Evolutionary conservation across 306 rosid genomes (phyloP).

Genomic region (cucumber (Cucumis sativus)): Cucumber_9930_V3 NC_026658.2:21097001-21097500

Average conservation of each 20-base stretch:
- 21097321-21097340: slow-evolving; percentile 13
- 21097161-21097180: slow-evolving; percentile 85
- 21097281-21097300: background rate
- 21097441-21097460: too few relatives aligned
- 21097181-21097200: slow-evolving; percentile 23
- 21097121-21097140: background rate
- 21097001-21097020: too few relatives aligned
- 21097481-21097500: too few relatives aligned
- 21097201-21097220: slow-evolving; percentile 61
- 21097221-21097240: slow-evolving; percentile 29
- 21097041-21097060: too few relatives aligned
- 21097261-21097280: background rate
- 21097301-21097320: slow-evolving; percentile 1
- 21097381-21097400: too few relatives aligned
- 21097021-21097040: too few relatives aligned
- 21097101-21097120: background rate
- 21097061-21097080: too few relatives aligned
- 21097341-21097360: slow-evolving; percentile 73
- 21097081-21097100: too few relatives aligned
- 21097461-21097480: too few relatives aligned
- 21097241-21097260: too few relatives aligned
- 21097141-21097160: slow-evolving; percentile 66
- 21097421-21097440: too few relatives aligned
- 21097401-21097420: too few relatives aligned
- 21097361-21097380: slow-evolving; percentile 24